Base-by-base conservation (phyloP, 306 rosid species). In the Cucumis melo region DNA sequence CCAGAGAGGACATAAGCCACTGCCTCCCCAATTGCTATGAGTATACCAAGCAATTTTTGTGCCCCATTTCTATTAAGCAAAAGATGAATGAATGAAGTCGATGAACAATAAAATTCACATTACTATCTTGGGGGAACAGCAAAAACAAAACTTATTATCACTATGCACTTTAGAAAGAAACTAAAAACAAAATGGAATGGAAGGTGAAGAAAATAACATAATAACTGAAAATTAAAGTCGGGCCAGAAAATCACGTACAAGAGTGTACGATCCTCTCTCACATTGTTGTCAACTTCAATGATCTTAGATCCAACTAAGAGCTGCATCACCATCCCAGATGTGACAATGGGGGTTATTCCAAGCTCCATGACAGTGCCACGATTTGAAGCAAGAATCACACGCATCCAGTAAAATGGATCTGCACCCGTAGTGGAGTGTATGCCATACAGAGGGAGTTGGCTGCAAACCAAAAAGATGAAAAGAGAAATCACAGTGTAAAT, bases 281-380 rank as follows among this genome's bases (percentile, higher is more conserved):
- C 98, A 83, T 89, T 93, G 84, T 93, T 91, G 87, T 93, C 92
- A 7, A 91, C 96, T 76, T 88, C 88, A 83, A 93, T 88, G 77
- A 93, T 90, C 85, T 91, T 91, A 0, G 97, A 91, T 16, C 97
- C 96, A 51, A 88, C 94, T 48, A 90, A 79, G 77, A 93, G 96
- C 63, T 93, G 97, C 97, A 90, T 91, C n/a, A 93, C 97, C 76
- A 93, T 75, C 61, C 96, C 96, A 58, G 93, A 93, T 32, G 98
- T 93, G 62, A 93, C 96, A 83, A 91, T 93, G 8, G 96, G 98
- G 64, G 97, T 93, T 82, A 91, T 91, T 79, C 93, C 93, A 38
- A 89, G 98, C 82, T 93, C 98, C 98, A 93, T 93, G 54, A 91
- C 96, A 55, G 97, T 93, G 66, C 98, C 98, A 24, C 93, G 92